Conservation (phyloP, 2,329 filamentous ascomycete genomes). For the Aspergillus costaricaensis region DNA sequence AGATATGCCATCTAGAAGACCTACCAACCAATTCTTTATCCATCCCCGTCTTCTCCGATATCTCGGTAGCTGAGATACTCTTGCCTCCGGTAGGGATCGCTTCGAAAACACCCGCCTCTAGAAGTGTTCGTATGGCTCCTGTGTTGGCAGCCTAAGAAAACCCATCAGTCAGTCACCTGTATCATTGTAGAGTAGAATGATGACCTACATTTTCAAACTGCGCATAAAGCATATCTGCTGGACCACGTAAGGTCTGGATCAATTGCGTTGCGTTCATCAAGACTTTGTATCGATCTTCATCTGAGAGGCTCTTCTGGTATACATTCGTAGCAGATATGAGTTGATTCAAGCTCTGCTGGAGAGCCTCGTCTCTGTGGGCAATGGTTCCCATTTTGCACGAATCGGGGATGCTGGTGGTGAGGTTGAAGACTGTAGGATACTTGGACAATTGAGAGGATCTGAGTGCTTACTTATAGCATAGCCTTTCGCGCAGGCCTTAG, state of each 20-base stretch:
- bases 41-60: slow-evolving; percentile 14
- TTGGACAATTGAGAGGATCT: not conserved
- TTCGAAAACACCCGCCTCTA: slow-evolving; percentile 24
- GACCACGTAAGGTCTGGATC: not conserved
- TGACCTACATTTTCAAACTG: not conserved
- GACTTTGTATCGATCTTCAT: not conserved
- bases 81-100: slow-evolving; percentile 23
- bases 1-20: not conserved
- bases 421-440: not conserved
- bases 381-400: not conserved
- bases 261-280: not conserved
- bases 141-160: slow-evolving; percentile 19
- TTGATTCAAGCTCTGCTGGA: not conserved
- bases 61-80: slow-evolving; percentile 13
- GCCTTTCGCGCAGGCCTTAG: not conserved
- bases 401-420: not conserved
- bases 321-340: not conserved
- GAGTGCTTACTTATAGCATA: not conserved
- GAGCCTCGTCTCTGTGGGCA: not conserved
- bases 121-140: slow-evolving; percentile 22
- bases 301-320: not conserved
- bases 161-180: not conserved
- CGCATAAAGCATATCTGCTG: not conserved
- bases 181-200: not conserved
- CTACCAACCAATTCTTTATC: slow-evolving; percentile 15